Base-by-base conservation (phyloP, 2,329 filamentous ascomycete species). In the Alternaria arborescens region DNA sequence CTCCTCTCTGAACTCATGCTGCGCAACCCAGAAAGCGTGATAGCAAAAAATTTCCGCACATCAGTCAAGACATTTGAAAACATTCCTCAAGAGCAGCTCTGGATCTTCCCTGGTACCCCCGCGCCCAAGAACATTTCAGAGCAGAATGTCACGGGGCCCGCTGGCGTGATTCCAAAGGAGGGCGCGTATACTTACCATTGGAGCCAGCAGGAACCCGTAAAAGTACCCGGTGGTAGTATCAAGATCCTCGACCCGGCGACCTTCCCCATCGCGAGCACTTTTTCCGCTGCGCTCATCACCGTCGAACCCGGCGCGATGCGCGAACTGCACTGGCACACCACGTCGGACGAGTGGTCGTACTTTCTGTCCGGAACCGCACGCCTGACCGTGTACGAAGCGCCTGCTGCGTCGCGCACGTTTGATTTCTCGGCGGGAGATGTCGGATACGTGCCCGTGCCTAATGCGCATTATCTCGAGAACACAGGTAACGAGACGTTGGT, bases 281-380 rank as follows among this genome's bases (percentile, higher is more conserved):
- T 32, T 12, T 32, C 30, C 30, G 30, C 30, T 12, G 30, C 30
- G 0, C 78, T 88, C 2, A 84, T 89, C 10, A 86, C 83, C 2
- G 78, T 89, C 32, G 79, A 87, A 66, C 86, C 87, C 0, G 87
- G 87, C n/a, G 87, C 86, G 1, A 86, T 89, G 85, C 83, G 87
- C 22, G 87, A 89, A 70, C 78, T 89, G 43, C 87, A 89, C 77
- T 89, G 87, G 87, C 87, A 89, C 76, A 84, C 85, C 1, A 82
- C 80, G 1, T 83, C 81, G 8, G 86, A 88, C 71, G 87, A 89
- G 73, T 89, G 87, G 87, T 82, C 82, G 52, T 88, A 85, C 75
- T 87, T 89, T 78, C 75, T 88, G 8, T 73, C 82, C 55, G 87
- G 87, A 0, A 81, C 82, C 11, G 87, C 82, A 0, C 82, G 87